phyloP scores from a whole-genome alignment of 148 eudicot genomes.

The Rheum nobile region DNA sequence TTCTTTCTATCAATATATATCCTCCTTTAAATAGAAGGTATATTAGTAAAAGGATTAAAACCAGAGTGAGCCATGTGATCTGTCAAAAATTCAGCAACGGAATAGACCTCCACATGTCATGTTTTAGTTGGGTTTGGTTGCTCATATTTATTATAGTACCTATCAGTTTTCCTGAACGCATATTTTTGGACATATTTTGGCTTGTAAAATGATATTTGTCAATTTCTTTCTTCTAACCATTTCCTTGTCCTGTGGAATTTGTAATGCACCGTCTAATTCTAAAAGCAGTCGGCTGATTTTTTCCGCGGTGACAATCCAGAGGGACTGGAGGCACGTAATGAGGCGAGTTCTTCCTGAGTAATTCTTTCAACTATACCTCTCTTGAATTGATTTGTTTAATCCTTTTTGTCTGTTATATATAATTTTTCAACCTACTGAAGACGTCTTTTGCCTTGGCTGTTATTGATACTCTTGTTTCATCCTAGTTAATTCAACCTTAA shows the following conservation, averaged over 20 bases:
- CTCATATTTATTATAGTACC: background rate
- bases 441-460: background rate
- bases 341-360: constrained; percentile 35
- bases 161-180: background rate
- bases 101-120: background rate
- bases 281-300: constrained; percentile 78
- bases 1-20: no score
- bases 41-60: background rate
- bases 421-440: background rate
- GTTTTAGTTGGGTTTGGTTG: background rate
- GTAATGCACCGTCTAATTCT: constrained; percentile 8
- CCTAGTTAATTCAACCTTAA: background rate
- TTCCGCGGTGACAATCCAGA: constrained; percentile 96
- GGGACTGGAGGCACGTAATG: constrained; percentile 97
- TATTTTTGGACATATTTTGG: background rate
- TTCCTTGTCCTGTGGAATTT: background rate
- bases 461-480: background rate
- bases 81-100: background rate
- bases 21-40: background rate
- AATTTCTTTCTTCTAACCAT: background rate
- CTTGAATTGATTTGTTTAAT: background rate
- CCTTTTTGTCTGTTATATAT: background rate
- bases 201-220: background rate
- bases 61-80: background rate
- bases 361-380: background rate